Base-by-base conservation (phyloP, 148 eudicot genomes). In the Fagopyrum homotropicum region DNA sequence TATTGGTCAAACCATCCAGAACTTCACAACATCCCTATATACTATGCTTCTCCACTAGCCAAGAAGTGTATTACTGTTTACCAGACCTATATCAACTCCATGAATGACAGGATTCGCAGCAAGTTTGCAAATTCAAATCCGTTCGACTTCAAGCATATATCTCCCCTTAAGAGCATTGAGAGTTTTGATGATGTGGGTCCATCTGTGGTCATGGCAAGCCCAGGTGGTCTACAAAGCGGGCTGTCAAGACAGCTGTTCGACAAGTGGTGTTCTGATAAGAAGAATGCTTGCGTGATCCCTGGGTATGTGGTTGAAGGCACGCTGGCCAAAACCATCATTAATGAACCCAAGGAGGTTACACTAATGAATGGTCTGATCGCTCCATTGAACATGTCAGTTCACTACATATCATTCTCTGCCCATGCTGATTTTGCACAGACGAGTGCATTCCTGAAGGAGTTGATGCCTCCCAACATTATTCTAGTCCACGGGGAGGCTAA, bases 1-100 rank as follows among this genome's bases (percentile, higher is more conserved):
- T 94, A 89, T 72, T 94, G 98, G 98, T 85, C 97, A 3, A 91
- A 85, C 83, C 98, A 91, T 81, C 97, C 93, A 0, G 98, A 94
- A 76, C 89, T 94, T 72, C 90, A 87, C 55, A 91, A 90, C 51
- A 80, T 94, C 69, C 97, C 97, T 19, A 90, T 94, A 75, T 94
- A 94, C 76, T 94, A 94, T 74, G 98, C 98, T 70, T 94, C 98
- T 66, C 98, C 98, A 11, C 90, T 94, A 16, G 98, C 98, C 43
- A 91, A 91, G 79, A 80, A 91, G 77, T 94, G 98, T 83, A 87
- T 94, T 91, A 89, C 93, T 72, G 98, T 94, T 70, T 94, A 94
- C 78, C 97, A 91, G 79, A 94, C 98, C 68, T 94, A 94, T 84
- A 91, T 91, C 44, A 94, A 94, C 75, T 75, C 98, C 48, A 94